These are phyloP conservation scores for Paramecium bursaria DNA, from an alignment of 73 alveolate species.

Conservation along the genomic window DNA sequence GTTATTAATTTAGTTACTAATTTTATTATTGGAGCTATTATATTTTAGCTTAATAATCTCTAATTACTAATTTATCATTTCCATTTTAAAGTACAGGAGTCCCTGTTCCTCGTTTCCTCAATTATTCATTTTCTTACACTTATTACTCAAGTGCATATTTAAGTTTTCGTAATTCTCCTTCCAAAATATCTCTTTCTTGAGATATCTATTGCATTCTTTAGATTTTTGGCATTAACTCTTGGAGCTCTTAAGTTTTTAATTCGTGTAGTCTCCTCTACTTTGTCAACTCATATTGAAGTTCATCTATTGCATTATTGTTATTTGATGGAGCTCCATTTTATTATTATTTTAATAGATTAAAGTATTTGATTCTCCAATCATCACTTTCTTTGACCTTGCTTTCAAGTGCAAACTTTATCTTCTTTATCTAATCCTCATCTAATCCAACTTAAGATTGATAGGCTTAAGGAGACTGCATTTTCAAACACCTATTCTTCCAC, in stretches of 20 bases:
- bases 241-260: slow-evolving; percentile 26
- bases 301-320: slow-evolving; percentile 52
- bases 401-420: slow-evolving; percentile 12
- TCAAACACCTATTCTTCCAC: slow-evolving; percentile 40
- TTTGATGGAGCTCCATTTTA: slow-evolving; percentile 5
- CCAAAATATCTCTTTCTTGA: slow-evolving; percentile 34
- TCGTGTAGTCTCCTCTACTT: slow-evolving; percentile 31
- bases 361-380: slow-evolving; percentile 42
- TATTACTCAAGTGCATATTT: slow-evolving; percentile 19
- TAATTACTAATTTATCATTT: background rate
- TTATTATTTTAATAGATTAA: background rate
- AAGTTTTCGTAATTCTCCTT: slow-evolving; percentile 32
- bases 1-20: background rate
- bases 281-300: background rate
- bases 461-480: background rate
- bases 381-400: slow-evolving; percentile 21
- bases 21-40: slow-evolving; percentile 9
- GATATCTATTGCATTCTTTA: background rate
- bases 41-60: slow-evolving; percentile 35
- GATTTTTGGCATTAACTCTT: slow-evolving; percentile 26
- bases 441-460: background rate
- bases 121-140: background rate
- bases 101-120: slow-evolving; percentile 1
- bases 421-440: slow-evolving; percentile 29
- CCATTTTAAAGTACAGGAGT: background rate